A percentile compares a stretch with the other conserved stretches of the same genome.
These are phyloP conservation scores for Capsella rubella DNA, from an alignment of 441 rosid genomes.

Conservation along the genomic window DNA sequence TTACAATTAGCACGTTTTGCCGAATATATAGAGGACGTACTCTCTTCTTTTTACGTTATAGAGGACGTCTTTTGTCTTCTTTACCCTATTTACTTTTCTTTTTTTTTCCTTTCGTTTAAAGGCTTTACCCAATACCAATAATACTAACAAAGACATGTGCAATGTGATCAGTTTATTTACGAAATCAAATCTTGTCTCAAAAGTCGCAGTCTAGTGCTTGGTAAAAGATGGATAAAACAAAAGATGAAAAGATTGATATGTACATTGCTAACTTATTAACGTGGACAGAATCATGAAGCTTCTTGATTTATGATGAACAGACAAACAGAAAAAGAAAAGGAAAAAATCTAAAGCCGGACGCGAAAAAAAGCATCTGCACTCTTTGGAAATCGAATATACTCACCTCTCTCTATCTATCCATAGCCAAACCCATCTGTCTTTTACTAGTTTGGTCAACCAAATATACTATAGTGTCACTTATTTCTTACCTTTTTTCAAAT, in stretches of 20 bases:
- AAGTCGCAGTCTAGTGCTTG: constrained; percentile 26
- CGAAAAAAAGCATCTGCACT: constrained; percentile 34
- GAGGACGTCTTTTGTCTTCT: not conserved
- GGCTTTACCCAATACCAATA: constrained; percentile 14
- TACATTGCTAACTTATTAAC: constrained; percentile 29
- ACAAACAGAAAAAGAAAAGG: not conserved
- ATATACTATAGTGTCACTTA: not conserved
- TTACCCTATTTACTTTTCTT: not conserved
- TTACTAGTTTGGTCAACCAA: constrained; percentile 27
- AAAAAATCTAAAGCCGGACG: constrained; percentile 7
- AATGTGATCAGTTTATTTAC: constrained; percentile 10
- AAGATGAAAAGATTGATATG: constrained; percentile 33
- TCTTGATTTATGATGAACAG: constrained; percentile 10
- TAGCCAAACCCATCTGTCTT: constrained; percentile 4
- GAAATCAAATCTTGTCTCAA: constrained; percentile 32
- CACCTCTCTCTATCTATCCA: constrained; percentile 6
- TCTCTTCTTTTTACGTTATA: not conserved
- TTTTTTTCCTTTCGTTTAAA: not conserved
- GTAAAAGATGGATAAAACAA: constrained; percentile 29
- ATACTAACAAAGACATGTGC: constrained; percentile 31
- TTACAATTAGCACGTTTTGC: not conserved
- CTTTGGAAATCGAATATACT: constrained; percentile 37
- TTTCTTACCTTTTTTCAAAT: not conserved
- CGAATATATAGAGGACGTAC: not conserved
- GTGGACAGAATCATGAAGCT: constrained; percentile 29